phyloP scores from a whole-genome alignment of 768 basidiomycete genomes.

The Strobilomyces dryophilus region DNA sequence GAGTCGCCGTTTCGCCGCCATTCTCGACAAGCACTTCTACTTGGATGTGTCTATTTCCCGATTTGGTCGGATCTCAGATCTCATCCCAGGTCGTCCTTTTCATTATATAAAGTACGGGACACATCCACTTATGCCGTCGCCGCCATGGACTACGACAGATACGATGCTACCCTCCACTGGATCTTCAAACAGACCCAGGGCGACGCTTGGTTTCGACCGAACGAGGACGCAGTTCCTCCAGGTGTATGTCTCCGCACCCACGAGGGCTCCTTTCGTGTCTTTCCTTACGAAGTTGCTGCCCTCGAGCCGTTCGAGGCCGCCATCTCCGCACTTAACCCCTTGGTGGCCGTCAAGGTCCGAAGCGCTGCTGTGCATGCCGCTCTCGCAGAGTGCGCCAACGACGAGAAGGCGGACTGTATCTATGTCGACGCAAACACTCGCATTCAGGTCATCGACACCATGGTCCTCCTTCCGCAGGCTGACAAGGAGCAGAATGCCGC shows the following conservation, averaged over 20 bases:
- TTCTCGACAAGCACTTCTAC: neutral
- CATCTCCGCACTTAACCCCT: conserved; percentile 48
- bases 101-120: conserved; percentile 4
- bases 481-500: conserved; percentile 43
- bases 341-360: conserved; percentile 51
- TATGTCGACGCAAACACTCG: conserved; percentile 55
- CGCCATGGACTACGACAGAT: conserved; percentile 33
- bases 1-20: conserved; percentile 4
- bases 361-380: conserved; percentile 50
- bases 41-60: neutral
- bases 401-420: conserved; percentile 34
- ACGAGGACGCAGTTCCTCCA: conserved; percentile 42
- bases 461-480: conserved; percentile 63
- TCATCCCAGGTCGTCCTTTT: neutral
- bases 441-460: conserved; percentile 80
- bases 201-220: conserved; percentile 53
- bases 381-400: conserved; percentile 34
- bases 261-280: conserved; percentile 47
- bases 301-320: conserved; percentile 55
- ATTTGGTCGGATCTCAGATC: conserved; percentile 17
- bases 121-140: neutral
- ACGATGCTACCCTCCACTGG: conserved; percentile 29
- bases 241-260: conserved; percentile 50
- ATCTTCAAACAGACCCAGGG: conserved; percentile 35
- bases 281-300: conserved; percentile 49